phyloP scores from a whole-genome alignment of 2,329 filamentous ascomycete species.

The Elsinoe ampelina region DNA sequence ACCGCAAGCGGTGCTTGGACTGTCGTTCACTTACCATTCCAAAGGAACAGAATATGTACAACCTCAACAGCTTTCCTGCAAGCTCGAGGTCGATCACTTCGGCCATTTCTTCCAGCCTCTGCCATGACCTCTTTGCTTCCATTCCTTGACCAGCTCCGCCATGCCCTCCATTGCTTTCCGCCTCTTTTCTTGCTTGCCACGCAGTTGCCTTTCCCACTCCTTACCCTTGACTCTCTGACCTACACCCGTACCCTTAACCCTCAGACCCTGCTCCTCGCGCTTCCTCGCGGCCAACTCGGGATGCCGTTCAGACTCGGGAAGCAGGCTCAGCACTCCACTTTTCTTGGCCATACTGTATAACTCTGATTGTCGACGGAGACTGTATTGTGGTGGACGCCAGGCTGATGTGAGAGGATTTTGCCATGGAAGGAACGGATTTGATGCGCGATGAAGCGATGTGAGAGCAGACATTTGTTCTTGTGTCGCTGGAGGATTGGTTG shows the following conservation, averaged over 20 bases:
- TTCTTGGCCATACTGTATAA: conserved; percentile 75
- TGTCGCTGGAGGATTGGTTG: conserved; percentile 32
- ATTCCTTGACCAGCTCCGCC: conserved; percentile 82
- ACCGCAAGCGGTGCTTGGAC: too few species aligned
- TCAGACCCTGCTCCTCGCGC: conserved; percentile 67
- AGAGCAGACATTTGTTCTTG: conserved; percentile 24
- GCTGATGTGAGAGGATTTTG: conserved; percentile 70
- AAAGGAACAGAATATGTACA: too few species aligned
- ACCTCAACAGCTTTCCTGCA: too few species aligned
- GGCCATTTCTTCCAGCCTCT: conserved; percentile 68
- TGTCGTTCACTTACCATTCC: too few species aligned
- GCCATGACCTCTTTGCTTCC: conserved; percentile 83
- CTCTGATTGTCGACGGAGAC: conserved; percentile 78
- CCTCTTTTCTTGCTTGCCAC: conserved; percentile 46
- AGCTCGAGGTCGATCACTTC: conserved; percentile 23
- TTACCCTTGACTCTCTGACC: conserved; percentile 94
- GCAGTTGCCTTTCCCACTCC: conserved; percentile 78
- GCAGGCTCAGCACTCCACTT: conserved; percentile 30
- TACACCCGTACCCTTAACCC: conserved; percentile 78
- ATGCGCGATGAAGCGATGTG: conserved; percentile 20
- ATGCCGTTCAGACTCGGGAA: conserved; percentile 27
- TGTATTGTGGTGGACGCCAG: conserved; percentile 78
- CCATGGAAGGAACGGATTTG: conserved; percentile 73
- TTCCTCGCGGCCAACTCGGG: conserved; percentile 56
- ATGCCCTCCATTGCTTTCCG: conserved; percentile 47